Evolutionary conservation across 2,329 filamentous ascomycete species (phyloP).

Genomic region (Pseudogymnoascus pannorum): DNA sequence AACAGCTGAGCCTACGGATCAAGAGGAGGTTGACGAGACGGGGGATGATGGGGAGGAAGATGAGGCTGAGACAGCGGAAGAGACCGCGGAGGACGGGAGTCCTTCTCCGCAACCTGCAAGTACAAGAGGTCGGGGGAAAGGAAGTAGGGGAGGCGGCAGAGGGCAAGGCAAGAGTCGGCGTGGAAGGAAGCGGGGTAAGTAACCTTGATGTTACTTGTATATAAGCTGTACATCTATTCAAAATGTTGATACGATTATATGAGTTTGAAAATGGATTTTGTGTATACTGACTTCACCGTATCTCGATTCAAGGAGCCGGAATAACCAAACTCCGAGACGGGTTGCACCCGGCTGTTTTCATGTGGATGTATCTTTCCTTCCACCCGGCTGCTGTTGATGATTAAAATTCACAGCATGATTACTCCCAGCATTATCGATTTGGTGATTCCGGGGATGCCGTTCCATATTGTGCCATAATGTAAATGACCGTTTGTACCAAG

Average conservation of each 20-base stretch:
- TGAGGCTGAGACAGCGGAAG: conserved; percentile 32
- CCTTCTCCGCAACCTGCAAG: conserved; percentile 21
- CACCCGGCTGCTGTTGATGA: neutral
- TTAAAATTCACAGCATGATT: neutral
- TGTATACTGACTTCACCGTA: neutral
- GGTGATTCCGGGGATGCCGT: neutral
- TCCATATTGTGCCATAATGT: neutral
- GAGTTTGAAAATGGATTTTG: neutral
- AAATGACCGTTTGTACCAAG: neutral
- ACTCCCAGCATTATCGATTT: neutral
- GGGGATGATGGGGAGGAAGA: conserved; percentile 30
- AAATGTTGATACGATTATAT: neutral
- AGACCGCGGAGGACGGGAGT: conserved; percentile 21
- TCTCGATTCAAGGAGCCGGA: neutral
- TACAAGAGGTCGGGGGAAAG: conserved; percentile 19
- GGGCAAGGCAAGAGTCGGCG: conserved; percentile 7
- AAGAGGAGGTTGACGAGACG: conserved; percentile 27
- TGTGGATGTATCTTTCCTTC: neutral
- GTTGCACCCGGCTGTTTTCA: conserved; percentile 1
- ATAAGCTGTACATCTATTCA: neutral
- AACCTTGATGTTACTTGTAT: neutral
- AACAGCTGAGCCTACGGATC: conserved; percentile 25
- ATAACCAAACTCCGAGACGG: neutral
- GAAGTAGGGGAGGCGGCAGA: conserved; percentile 8
- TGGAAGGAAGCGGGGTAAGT: conserved; percentile 7